These are phyloP conservation scores for Aegilops tauschii DNA, from an alignment of 176 grass and related monocot genomes.

Conservation along the genomic window DNA sequence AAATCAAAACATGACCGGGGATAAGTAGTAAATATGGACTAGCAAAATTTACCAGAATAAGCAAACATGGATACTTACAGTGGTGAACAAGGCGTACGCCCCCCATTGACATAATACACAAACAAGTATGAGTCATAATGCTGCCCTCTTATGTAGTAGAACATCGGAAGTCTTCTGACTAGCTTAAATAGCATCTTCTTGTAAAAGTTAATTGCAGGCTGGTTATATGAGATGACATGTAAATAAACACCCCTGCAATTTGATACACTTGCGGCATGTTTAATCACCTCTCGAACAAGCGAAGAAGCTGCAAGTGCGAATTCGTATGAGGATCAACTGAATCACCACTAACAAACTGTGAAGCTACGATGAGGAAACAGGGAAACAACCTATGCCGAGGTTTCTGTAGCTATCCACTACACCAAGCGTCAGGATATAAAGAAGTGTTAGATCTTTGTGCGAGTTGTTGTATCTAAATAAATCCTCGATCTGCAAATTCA, in stretches of 20 bases:
- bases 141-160: constrained; percentile 92
- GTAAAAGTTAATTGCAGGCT: constrained; percentile 93
- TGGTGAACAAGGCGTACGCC: constrained; percentile 75
- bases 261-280: constrained; percentile 85
- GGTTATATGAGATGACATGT: constrained; percentile 99
- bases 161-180: constrained; percentile 73
- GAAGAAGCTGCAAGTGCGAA: constrained; percentile 70
- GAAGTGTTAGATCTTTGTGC: constrained; percentile 67
- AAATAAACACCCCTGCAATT: constrained; percentile 94
- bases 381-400: constrained; percentile 78
- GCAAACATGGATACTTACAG: constrained; percentile 66
- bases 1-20: not conserved
- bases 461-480: constrained; percentile 81
- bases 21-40: constrained; percentile 19
- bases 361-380: constrained; percentile 25
- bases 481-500: constrained; percentile 74
- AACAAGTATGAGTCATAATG: constrained; percentile 96
- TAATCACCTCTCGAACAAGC: constrained; percentile 88
- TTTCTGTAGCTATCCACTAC: constrained; percentile 86
- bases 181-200: constrained; percentile 96
- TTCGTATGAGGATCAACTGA: constrained; percentile 15
- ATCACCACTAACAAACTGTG: not conserved
- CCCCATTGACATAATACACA: constrained; percentile 88
- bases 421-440: constrained; percentile 89
- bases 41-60: not conserved